These are phyloP conservation scores for Pleurotus cornucopiae DNA, from an alignment of 768 basidiomycete species.

Conservation along the genomic window DNA sequence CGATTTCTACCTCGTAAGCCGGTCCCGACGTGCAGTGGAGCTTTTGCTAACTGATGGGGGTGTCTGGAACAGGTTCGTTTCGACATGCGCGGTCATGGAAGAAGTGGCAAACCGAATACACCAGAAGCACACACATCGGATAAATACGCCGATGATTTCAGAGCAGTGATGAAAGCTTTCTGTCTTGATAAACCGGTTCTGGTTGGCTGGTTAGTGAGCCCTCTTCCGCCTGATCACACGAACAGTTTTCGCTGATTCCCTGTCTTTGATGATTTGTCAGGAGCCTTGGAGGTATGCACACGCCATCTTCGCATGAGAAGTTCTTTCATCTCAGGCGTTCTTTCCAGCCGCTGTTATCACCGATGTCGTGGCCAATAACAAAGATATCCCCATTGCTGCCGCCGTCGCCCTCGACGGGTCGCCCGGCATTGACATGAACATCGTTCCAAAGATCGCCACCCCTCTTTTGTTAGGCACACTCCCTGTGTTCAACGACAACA, in stretches of 20 bases:
- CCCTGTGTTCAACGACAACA: background rate
- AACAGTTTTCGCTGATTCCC: too few relatives aligned
- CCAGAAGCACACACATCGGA: background rate
- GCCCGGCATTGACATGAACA: background rate
- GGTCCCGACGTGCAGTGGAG: too few relatives aligned
- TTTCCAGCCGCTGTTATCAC: background rate
- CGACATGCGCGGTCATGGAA: conserved; percentile 5
- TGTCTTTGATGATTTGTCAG: background rate
- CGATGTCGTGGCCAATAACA: background rate
- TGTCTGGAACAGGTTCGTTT: background rate
- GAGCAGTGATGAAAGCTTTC: background rate
- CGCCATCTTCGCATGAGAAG: background rate
- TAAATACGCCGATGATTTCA: background rate
- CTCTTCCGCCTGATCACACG: too few relatives aligned
- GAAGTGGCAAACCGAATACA: conserved; percentile 6
- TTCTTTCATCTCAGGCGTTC: background rate
- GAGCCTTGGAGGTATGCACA: background rate
- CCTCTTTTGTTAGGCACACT: background rate
- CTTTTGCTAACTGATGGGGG: too few relatives aligned
- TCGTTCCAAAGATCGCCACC: background rate
- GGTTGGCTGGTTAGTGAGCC: background rate
- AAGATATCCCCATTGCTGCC: background rate
- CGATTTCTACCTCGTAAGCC: too few relatives aligned
- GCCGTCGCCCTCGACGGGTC: conserved; percentile 1
- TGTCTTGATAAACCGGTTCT: background rate